Evolutionary conservation across 1,139 yeast genomes (phyloP).

Genomic region (Lodderomyces jiufengensis): DNA sequence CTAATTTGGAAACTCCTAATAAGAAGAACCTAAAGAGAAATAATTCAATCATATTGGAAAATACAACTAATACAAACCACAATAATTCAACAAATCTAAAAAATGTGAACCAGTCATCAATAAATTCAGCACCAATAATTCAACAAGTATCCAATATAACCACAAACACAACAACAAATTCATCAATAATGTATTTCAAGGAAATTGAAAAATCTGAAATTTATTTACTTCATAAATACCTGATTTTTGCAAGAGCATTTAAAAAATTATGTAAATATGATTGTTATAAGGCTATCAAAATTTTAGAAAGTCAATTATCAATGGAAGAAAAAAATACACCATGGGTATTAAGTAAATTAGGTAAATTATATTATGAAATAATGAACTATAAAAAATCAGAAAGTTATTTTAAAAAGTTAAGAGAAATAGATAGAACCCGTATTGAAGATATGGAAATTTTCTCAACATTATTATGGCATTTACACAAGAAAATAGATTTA

Average conservation of each 20-base stretch:
- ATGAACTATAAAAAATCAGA: constrained; percentile 81
- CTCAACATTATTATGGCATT: constrained; percentile 91
- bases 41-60: constrained; percentile 20
- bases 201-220: constrained; percentile 42
- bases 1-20: constrained; percentile 11
- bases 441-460: constrained; percentile 86
- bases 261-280: constrained; percentile 67
- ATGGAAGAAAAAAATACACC: constrained; percentile 70
- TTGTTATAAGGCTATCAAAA: constrained; percentile 75
- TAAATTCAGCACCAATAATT: too few relatives aligned
- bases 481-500: constrained; percentile 76
- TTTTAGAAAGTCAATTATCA: constrained; percentile 55
- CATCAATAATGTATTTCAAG: constrained; percentile 17
- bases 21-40: constrained; percentile 25
- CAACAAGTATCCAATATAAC: neutral
- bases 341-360: constrained; percentile 80
- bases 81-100: too few relatives aligned
- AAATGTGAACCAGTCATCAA: too few relatives aligned
- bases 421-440: constrained; percentile 75
- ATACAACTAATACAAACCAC: neutral
- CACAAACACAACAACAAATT: constrained; percentile 4
- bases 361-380: constrained; percentile 80
- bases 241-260: constrained; percentile 61
- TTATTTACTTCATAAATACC: constrained; percentile 50
- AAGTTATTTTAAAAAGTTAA: constrained; percentile 55